Base-by-base conservation (phyloP, 306 rosid species). In the Glycine latifolia region DNA sequence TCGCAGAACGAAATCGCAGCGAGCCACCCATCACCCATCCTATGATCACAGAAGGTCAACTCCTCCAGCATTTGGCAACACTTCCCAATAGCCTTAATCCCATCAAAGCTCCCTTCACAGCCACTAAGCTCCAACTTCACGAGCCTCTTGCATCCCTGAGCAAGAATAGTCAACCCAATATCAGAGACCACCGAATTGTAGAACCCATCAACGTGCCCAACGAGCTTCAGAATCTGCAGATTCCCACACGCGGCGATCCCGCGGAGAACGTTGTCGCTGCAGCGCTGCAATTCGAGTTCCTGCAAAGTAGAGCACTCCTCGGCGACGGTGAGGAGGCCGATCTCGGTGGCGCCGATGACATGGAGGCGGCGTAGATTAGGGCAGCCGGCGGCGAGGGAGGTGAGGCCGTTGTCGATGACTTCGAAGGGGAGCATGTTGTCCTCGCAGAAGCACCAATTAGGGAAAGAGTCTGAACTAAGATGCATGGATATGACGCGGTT, bases 41-140 rank as follows among this genome's bases (percentile, higher is more conserved):
- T 91, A 31, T 93, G 99, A 88, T 93, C 94, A 82, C 83, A 85
- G 31, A 95, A 20, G 0, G 89, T 90, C 87, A 95, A 79, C 68
- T 95, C 99, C 89, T 95, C 99, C 84, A 95, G 59, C 98, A 95
- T 95, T 52, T 79, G 96, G 67, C 99, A 95, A 79, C 99, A 95
- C 82, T 90, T 94, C 31, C 97, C 99, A 81, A 95, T 91, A 0
- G 99, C 98, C 63, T 95, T 95, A 58, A 95, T 79, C 83, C 99
- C 98, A 84, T 92, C 99, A 58, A 87, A 95, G 83, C 99, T 91
- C 3, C 99, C 99, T 78, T 95, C 97, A 76, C 98, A 95, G 1
- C 97, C 98, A 71, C 81, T 46, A 10, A 95, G 98, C 91, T 95
- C 98, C 15, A 95, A 95, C 91, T 91, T 95, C 53, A 95, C 97